phyloP scores from a whole-genome alignment of 768 basidiomycete genomes.

The Amanita muscaria region DNA sequence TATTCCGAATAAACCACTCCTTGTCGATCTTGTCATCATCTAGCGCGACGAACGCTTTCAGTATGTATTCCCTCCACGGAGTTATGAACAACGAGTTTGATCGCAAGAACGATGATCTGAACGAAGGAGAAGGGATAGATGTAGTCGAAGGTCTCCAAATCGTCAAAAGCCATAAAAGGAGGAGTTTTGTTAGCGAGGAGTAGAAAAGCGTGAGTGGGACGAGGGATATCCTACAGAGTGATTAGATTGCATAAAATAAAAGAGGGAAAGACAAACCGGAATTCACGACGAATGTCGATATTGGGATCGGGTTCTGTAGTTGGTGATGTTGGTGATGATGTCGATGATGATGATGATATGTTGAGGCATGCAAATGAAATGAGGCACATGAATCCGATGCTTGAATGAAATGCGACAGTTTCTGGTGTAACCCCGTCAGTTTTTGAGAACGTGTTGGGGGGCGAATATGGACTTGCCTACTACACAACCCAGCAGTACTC shows the following conservation, averaged over 20 bases:
- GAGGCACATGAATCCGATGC: slow-evolving; percentile 51
- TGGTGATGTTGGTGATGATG: slow-evolving; percentile 26
- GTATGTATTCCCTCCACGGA: slow-evolving; percentile 24
- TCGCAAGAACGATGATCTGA: slow-evolving; percentile 21
- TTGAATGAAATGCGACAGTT: slow-evolving; percentile 65
- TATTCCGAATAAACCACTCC: slow-evolving; percentile 78
- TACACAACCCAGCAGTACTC: slow-evolving; percentile 56
- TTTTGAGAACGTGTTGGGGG: not conserved
- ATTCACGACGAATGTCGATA: slow-evolving; percentile 56
- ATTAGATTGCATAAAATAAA: not conserved
- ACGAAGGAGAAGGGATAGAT: slow-evolving; percentile 15
- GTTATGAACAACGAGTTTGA: not conserved
- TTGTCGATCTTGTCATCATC: slow-evolving; percentile 71
- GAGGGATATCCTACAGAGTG: slow-evolving; percentile 46
- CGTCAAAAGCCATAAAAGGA: slow-evolving; percentile 72
- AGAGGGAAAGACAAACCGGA: slow-evolving; percentile 32
- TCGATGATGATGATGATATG: slow-evolving; percentile 19
- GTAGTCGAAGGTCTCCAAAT: slow-evolving; percentile 58
- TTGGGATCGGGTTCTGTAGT: no score
- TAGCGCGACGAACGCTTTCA: slow-evolving; percentile 42
- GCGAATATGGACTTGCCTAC: slow-evolving; percentile 35
- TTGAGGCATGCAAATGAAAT: slow-evolving; percentile 37
- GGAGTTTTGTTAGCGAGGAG: slow-evolving; percentile 77
- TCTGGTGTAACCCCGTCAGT: slow-evolving; percentile 33
- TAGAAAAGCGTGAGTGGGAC: slow-evolving; percentile 76